Evolutionary conservation across 805 yeast genomes (phyloP), one percentile per base, ranked within the genome.

Genomic region (Pichia paraexigua): DNA sequence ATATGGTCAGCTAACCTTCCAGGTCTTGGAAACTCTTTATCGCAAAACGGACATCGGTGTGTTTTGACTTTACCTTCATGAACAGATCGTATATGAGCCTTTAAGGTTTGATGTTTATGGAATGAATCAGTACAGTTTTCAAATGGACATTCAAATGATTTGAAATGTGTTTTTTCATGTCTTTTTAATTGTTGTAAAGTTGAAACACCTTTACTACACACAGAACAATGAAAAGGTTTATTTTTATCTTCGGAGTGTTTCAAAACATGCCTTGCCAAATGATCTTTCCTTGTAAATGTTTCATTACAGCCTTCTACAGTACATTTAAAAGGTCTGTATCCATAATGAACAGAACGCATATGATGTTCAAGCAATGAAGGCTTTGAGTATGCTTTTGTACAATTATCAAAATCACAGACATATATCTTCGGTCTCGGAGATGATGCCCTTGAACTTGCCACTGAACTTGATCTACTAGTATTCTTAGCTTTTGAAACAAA

Each of bases 291-390:
- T 18, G 80, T 71, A 62, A 89, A 94, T 0, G 83, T 65, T 54
- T 78, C 79, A 1, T 68, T 72, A 66, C 99, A 94, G 5, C 66
- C 71, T 2, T 67, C 63, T 17, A 70, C 71, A 7, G 71, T 68
- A 65, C 97, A 87, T 39, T 65, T 66, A 61, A 78, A 90, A 0
- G 96, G 96, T 53, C 95, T 75, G 56, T 86, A 92, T 56, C 80
- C 78, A 5, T 89, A 79, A 65, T 90, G 97, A 1, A 90, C 74
- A 7, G 39, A 35, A 57, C 90, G 74, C 64, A 75, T 69, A 66
- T 90, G 99, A 60, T 88, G 96, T 37, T 83, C 87, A 47, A 94
- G 71, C 12, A 89, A 72, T 1, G 95, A 83, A 0, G 97, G 97
- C 46, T 92, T 74, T 7, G 85, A 71, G 60, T 89, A 92, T 1